Percentiles rank a stretch among this genome's conserved stretches.
Conservation (phyloP, 192 early-diverging fungal species). For the Coemansia javaensis region DNA sequence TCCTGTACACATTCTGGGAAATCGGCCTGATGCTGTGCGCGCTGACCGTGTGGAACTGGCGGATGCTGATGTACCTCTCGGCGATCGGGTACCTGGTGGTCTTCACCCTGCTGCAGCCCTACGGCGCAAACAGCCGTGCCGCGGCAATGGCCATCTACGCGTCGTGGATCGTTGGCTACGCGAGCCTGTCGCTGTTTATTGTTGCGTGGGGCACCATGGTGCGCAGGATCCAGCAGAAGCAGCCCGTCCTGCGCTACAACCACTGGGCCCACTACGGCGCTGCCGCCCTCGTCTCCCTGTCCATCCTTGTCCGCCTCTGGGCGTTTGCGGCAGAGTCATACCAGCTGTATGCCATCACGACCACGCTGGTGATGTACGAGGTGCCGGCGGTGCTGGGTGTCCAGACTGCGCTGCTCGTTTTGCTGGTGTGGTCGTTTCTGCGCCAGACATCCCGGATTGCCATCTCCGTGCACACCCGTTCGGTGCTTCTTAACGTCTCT, state of each 20-base stretch:
- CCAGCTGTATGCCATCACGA: slow-evolving; percentile 9
- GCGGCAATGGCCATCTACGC: slow-evolving; percentile 20
- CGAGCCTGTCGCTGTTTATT: slow-evolving; percentile 29
- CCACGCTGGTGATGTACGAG: slow-evolving; percentile 9
- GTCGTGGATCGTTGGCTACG: slow-evolving; percentile 37
- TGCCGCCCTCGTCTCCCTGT: slow-evolving; percentile 11
- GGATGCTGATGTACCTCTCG: slow-evolving; percentile 37
- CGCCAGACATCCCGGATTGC: slow-evolving; percentile 23
- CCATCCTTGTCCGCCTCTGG: slow-evolving; percentile 23
- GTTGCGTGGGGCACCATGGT: slow-evolving; percentile 32
- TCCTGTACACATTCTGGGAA: slow-evolving; percentile 31
- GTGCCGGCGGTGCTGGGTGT: slow-evolving; percentile 16
- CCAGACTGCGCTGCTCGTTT: slow-evolving; percentile 10
- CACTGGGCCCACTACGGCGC: slow-evolving; percentile 2
- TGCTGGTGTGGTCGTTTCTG: slow-evolving; percentile 28
- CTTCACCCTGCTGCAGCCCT: slow-evolving; percentile 32
- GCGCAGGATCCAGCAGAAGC: slow-evolving; percentile 4
- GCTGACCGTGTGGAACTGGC: slow-evolving; percentile 23
- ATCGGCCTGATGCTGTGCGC: slow-evolving; percentile 32
- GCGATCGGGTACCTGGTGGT: slow-evolving; percentile 28
- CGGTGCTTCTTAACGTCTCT: slow-evolving; percentile 20
- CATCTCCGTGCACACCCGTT: slow-evolving; percentile 27
- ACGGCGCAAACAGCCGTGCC: slow-evolving; percentile 11
- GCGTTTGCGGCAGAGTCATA: slow-evolving; percentile 35
- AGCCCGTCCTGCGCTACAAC: slow-evolving; percentile 1